phyloP scores from a whole-genome alignment of 78 protist genomes.

The Chrysochromulina parva region DNA sequence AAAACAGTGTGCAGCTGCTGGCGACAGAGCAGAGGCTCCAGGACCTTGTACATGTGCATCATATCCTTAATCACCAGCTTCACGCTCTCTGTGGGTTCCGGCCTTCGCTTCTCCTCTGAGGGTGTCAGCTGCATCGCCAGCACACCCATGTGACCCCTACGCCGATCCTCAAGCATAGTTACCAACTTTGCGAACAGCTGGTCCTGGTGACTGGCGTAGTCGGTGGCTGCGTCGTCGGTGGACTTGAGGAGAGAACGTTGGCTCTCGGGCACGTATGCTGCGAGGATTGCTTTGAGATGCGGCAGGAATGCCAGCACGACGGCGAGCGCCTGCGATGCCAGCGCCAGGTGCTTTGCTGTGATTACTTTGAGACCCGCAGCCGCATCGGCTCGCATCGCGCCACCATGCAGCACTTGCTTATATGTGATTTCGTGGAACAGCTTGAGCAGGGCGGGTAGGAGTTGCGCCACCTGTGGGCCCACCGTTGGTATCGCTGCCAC shows the following conservation, averaged over 20 bases:
- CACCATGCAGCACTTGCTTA: not conserved
- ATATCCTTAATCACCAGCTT: not conserved
- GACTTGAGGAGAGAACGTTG: not conserved
- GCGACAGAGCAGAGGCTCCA: not conserved
- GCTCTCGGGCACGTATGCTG: not conserved
- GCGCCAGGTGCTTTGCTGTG: not conserved
- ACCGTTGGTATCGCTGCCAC: not conserved
- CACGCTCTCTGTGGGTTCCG: not conserved
- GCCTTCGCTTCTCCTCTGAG: not conserved
- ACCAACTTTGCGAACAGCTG: not conserved
- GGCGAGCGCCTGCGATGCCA: not conserved
- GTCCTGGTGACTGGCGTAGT: not conserved
- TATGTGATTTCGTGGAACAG: not conserved
- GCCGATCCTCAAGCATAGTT: constrained; percentile 2
- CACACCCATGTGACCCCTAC: not conserved
- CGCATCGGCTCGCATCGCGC: not conserved
- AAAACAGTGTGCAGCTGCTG: not conserved
- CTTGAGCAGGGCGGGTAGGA: not conserved
- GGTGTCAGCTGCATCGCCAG: not conserved
- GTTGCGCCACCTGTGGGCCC: not conserved
- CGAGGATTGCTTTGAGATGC: not conserved
- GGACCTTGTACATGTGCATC: not conserved
- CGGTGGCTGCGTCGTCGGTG: not conserved
- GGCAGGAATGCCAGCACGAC: not conserved
- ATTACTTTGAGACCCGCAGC: not conserved